Evolutionary conservation across 371 early-diverging fungal genomes (phyloP), one percentile per base, ranked within the genome.

Genomic region (Basidiobolus meristosporus): DNA sequence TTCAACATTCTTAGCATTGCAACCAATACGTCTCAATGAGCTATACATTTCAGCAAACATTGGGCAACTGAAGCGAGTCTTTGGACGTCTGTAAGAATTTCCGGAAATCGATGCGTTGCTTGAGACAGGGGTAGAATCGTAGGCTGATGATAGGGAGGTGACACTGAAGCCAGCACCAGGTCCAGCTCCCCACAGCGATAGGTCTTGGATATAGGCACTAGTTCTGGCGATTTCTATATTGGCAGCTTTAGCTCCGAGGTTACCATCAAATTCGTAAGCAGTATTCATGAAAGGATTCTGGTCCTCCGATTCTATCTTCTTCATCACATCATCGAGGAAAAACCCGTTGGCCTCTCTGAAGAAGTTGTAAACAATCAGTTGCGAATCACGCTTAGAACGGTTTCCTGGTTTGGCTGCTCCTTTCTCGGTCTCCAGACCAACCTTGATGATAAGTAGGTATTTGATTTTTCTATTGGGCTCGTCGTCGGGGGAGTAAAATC

Each of bases 301-400:
- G 5, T 26, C 26, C 26, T 26, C 26, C 3, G 26, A 5, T 26
- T 26, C 26, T 5, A 26, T 26, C 9, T 26, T 26, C 26, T 26
- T 3, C 26, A 26, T 5, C 5, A 26, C 26, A 36, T 83, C 77
- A 41, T 89, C 84, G 41, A 88, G 71, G 62, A 87, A 90, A 39
- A 80, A 70, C 28, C 26, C 26, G 9, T 26, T 26, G 3, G 98
- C 84, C 44, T 90, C 83, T 57, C 88, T 85, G 56, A 98, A 77
- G 73, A 96, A 99, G 37, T 82, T 73, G 98, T 98, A 97, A 50
- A 87, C 74, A 39, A 99, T 76, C 61, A 99, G 78, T 65, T 99
- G 99, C 22, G 93, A 90, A 65, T 99, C 99, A 50, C 99, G 83
- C 68, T 99, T 99, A 50, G 98, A 98, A 36, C 99, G 68, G 54